Base-by-base conservation (phyloP, 2,329 filamentous ascomycete genomes). In the Lojkania enalia region DNA sequence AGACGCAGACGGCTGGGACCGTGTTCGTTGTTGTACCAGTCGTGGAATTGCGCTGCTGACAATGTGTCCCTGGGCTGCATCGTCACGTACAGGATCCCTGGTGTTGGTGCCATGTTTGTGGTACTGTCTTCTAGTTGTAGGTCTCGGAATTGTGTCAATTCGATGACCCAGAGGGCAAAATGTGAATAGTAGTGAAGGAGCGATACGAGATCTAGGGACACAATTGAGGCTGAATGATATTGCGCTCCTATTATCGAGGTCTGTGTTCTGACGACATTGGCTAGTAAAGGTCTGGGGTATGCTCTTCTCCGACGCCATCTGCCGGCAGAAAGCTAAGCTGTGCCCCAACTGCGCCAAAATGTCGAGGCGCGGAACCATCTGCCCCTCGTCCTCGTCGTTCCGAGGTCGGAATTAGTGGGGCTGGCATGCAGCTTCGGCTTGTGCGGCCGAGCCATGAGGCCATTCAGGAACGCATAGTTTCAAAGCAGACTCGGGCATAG, bases 11-110 rank as follows among this genome's bases (percentile, higher is more conserved):
- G 86, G 13, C 84, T 82, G 14, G 90, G 90, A 42, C 90, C 90
- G 72, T 95, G 90, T 74, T 95, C 90, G 70, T 90, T 94, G 74
- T 95, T 91, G 76, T 95, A 95, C 66, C 66, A 69, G 67, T 95
- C 88, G 70, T 95, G 87, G 72, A 95, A 95, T 61, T 88, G 83
- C 51, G 81, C 76, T 36, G 79, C 71, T 43, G 84, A 76, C 58
- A 90, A 77, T 55, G 78, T 79, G 45, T 81, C 76, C 67, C 81
- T 78, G 58, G 89, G 88, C 71, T 91, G 84, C 86, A 95, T 95
- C 13, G 88, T 90, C 57, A 95, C 90, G 67, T 86, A 90, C 63
- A 95, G 83, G 60, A 90, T 83, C 48, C 89, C 89, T 7, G 61
- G 57, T 80, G 80, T 42, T 70, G 75, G 60, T 41, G 74, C 65